A percentile compares a stretch with the other conserved stretches of the same genome.
phyloP scores from a whole-genome alignment of 768 basidiomycete genomes.

The Amyloporia xantha region DNA sequence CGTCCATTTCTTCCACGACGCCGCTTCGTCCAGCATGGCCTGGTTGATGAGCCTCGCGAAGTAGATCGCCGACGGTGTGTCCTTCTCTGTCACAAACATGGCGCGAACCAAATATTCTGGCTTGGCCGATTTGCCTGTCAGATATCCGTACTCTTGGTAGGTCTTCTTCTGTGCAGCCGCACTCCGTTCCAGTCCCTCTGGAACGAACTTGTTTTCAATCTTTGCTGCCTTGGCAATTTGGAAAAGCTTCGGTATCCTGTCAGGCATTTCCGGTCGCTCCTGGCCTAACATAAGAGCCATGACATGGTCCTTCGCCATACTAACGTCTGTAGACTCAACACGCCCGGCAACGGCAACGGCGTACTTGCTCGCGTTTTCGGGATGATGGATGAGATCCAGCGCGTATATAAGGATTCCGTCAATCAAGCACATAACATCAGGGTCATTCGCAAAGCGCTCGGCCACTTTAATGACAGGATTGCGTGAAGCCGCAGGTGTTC shows the following conservation, averaged over 20 bases:
- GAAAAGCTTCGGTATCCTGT: slow-evolving; percentile 11
- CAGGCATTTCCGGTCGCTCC: slow-evolving; percentile 6
- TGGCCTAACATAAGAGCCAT: slow-evolving; percentile 1
- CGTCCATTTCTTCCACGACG: slow-evolving; percentile 4
- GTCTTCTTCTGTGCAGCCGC: background rate
- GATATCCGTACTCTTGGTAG: background rate
- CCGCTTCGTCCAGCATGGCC: slow-evolving; percentile 4
- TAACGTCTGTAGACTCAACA: slow-evolving; percentile 4
- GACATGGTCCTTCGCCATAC: background rate
- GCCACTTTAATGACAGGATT: too few relatives aligned
- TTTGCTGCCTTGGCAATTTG: slow-evolving; percentile 6
- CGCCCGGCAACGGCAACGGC: slow-evolving; percentile 5
- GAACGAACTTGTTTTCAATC: slow-evolving; percentile 4
- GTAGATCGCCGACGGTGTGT: slow-evolving; percentile 3
- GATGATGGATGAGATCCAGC: slow-evolving; percentile 12
- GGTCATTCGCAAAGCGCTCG: slow-evolving; percentile 6
- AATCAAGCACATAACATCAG: slow-evolving; percentile 9
- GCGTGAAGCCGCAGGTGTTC: too few relatives aligned
- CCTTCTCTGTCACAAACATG: slow-evolving; percentile 4
- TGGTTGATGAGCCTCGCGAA: slow-evolving; percentile 5
- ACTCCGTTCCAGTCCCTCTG: slow-evolving; percentile 4
- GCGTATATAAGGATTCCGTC: slow-evolving; percentile 11
- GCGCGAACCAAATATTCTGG: slow-evolving; percentile 3
- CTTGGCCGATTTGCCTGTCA: slow-evolving; percentile 1
- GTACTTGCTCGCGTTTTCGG: slow-evolving; percentile 8